phyloP scores from a whole-genome alignment of 306 rosid species.

The Alnus glutinosa region DNA sequence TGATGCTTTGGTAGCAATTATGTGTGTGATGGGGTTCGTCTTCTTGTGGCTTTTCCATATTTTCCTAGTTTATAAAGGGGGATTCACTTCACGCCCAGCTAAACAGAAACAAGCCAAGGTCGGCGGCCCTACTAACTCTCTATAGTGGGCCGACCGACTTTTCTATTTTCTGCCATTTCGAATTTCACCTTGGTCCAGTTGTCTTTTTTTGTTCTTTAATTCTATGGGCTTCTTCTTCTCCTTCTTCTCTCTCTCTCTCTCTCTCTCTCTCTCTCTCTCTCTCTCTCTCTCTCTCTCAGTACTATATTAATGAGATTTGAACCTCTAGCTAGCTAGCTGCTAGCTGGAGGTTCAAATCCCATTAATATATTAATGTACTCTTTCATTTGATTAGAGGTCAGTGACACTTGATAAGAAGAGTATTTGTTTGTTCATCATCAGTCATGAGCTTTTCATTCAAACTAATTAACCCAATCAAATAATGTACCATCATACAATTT shows the following conservation, averaged over 20 bases:
- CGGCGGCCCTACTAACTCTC: not conserved
- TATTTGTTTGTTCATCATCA: not conserved
- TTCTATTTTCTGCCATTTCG: not conserved
- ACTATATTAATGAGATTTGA: no score
- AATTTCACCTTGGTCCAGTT: not conserved
- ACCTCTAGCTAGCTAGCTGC: not conserved
- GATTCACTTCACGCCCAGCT: not conserved
- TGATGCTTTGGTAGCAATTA: not conserved
- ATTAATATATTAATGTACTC: not conserved
- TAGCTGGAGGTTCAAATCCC: no score
- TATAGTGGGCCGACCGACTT: slow-evolving; percentile 5
- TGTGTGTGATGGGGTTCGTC: not conserved
- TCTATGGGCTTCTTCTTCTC: not conserved
- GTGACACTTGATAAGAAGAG: not conserved
- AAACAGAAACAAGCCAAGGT: not conserved
- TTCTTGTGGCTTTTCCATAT: not conserved
- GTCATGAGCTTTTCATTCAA: not conserved
- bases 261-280: no score
- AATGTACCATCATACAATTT: no score
- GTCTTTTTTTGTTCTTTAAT: not conserved
- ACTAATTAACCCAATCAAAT: no score
- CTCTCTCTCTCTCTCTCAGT: no score
- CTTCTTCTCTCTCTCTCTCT: not conserved
- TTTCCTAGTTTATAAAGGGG: not conserved
- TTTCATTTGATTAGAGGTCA: not conserved